Evolutionary conservation across 495 filamentous ascomycete genomes (phyloP).

Genomic region (Penicillium paradoxum): DNA sequence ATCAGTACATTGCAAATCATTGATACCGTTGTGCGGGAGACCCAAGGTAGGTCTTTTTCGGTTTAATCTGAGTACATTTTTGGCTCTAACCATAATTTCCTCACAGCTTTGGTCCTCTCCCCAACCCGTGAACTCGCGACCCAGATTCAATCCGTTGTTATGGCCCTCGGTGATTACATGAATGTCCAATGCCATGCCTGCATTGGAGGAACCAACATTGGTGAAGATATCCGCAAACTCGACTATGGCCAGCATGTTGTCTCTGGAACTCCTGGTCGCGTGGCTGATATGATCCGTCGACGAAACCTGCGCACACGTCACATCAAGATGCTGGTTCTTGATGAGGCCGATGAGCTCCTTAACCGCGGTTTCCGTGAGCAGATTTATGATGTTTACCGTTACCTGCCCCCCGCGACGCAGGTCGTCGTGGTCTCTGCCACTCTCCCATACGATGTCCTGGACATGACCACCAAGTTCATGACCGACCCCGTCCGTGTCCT

Average conservation of each 20-base stretch:
- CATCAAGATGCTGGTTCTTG: constrained; percentile 99
- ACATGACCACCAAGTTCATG: constrained; percentile 99
- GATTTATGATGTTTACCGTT: constrained; percentile 98
- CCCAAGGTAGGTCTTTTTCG: constrained; percentile 54
- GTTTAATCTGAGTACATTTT: not conserved
- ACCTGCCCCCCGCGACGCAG: constrained; percentile 91
- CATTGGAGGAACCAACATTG: constrained; percentile 96
- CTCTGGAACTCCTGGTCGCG: constrained; percentile 90
- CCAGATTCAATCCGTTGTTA: constrained; percentile 96
- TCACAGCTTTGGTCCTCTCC: constrained; percentile 83
- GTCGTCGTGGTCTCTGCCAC: constrained; percentile 98
- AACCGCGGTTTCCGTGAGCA: constrained; percentile 97
- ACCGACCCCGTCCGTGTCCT: constrained; percentile 96
- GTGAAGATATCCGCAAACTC: constrained; percentile 94
- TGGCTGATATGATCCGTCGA: constrained; percentile 98
- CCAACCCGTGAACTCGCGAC: constrained; percentile 96
- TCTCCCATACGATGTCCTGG: constrained; percentile 93
- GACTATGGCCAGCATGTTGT: constrained; percentile 97
- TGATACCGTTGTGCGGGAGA: constrained; percentile 77
- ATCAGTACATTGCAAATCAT: constrained; percentile 96
- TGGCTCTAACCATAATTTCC: constrained; percentile 11
- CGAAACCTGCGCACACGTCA: constrained; percentile 86
- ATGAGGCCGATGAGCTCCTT: constrained; percentile 90
- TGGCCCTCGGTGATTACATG: constrained; percentile 98
- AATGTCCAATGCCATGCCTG: constrained; percentile 98